Conservation (phyloP, 768 basidiomycete species). For the Cystofilobasidium macerans region DNA sequence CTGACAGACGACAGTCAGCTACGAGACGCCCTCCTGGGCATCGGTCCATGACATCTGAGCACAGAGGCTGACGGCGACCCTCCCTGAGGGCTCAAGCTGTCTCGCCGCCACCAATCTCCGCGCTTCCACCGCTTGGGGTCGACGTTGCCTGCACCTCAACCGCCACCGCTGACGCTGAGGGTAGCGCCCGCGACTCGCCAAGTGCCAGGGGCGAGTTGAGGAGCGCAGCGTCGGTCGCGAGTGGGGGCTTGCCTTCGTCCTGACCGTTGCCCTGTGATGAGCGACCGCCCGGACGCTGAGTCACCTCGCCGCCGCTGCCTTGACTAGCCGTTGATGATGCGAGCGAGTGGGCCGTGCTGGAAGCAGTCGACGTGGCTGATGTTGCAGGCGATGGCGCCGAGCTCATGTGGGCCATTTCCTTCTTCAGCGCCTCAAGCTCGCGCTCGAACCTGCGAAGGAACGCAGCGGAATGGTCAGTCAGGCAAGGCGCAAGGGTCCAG, state of each 20-base stretch:
- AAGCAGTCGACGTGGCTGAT: neutral
- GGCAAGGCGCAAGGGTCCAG: neutral
- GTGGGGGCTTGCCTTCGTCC: neutral
- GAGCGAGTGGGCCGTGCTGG: neutral
- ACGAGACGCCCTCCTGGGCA: too few relatives aligned
- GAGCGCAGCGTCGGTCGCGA: neutral
- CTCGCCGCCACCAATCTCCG: too few relatives aligned
- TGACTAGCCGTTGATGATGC: neutral
- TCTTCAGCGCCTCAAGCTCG: constrained; percentile 24
- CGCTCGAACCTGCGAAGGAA: constrained; percentile 5
- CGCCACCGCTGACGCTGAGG: too few relatives aligned
- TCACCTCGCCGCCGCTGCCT: neutral
- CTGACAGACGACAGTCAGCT: too few relatives aligned
- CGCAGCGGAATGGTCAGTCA: neutral
- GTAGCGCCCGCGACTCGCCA: neutral
- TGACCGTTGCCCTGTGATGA: neutral
- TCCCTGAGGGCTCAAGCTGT: too few relatives aligned
- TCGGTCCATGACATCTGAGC: too few relatives aligned
- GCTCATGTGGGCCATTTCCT: constrained; percentile 20
- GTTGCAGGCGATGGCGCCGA: neutral
- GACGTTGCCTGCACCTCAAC: too few relatives aligned
- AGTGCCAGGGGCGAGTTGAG: neutral
- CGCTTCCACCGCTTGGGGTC: too few relatives aligned
- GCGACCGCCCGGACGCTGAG: neutral
- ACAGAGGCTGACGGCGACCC: too few relatives aligned